Conservation (phyloP, 208 protist genomes). For the Naegleria fowleri region DNA sequence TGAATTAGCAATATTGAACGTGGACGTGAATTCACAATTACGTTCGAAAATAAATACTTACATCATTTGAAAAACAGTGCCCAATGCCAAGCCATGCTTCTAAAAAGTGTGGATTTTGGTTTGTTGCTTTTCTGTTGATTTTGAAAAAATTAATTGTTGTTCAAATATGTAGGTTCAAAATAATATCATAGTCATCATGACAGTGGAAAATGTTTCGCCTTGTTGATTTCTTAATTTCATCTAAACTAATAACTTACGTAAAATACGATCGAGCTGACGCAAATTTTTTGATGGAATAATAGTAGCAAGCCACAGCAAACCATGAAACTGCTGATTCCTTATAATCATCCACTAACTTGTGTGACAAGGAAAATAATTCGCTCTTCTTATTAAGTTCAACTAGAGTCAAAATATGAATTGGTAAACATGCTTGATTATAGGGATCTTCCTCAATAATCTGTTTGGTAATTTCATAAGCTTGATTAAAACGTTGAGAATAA, state of each 20-base stretch:
- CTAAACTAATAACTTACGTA: too few relatives aligned
- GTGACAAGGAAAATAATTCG: conserved; percentile 67
- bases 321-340: conserved; percentile 62
- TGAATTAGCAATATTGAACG: too few relatives aligned
- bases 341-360: conserved; percentile 65
- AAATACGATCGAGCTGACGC: conserved; percentile 76
- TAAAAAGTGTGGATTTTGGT: conserved; percentile 67
- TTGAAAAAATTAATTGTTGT: not conserved
- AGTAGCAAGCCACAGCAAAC: conserved; percentile 77
- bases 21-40: too few relatives aligned
- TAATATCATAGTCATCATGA: too few relatives aligned
- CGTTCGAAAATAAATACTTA: too few relatives aligned
- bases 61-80: conserved; percentile 39
- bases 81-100: conserved; percentile 78
- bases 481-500: not conserved
- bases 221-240: too few relatives aligned
- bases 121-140: conserved; percentile 47
- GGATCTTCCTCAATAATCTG: conserved; percentile 34
- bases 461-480: conserved; percentile 2
- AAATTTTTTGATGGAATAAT: conserved; percentile 71
- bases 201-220: too few relatives aligned
- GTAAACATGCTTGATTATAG: conserved; percentile 26
- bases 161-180: too few relatives aligned
- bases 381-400: conserved; percentile 32
- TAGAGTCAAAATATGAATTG: conserved; percentile 19